Evolutionary conservation across 345 rosid species (phyloP), one percentile per base, ranked within the genome.

Genomic region (Bruguiera gymnorhiza): DNA sequence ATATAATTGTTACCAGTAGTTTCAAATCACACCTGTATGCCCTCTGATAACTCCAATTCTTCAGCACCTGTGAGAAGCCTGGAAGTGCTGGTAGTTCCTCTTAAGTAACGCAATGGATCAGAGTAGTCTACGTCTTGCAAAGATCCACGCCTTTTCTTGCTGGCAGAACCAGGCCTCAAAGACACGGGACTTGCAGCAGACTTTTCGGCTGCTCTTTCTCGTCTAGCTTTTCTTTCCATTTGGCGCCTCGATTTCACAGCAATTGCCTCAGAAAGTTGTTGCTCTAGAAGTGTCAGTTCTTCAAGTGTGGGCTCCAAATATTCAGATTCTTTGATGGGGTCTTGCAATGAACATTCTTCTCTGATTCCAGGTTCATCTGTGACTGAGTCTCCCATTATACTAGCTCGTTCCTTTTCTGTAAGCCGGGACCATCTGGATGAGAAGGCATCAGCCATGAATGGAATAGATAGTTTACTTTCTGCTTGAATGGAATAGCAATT

Each of bases 1-100:
- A 24, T 53, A 50, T 29, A 65, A 46, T 43, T 21, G 48, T 52
- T 24, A 30, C 24, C 29, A 39, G 54, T 46, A 31, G 34, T 57
- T 57, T 63, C 72, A 19, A 60, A 64, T 7, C 80, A 57, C 58
- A 94, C 98, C 97, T 94, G 98, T 88, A 94, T 91, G 78, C 96
- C 97, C 73, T 70, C 89, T 54, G 97, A 94, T 63, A 89, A 80
- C 69, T 84, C 80, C 27, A 73, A 51, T 79, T 94, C 98, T 83
- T 94, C 98, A 26, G 78, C 76, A 72, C 84, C 83, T 70, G 94
- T 86, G 59, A 94, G 98, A 80, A 91, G 96, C 85, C 70, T 89
- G 67, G 86, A 87, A 66, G 75, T 63, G 78, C 83, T 81, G 65
- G 86, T 84, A 51, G 97, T 84, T 77, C 75, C 79, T 86, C 93